Base-by-base conservation (phyloP, 75 land plant species). In the Pinus taeda region DNA sequence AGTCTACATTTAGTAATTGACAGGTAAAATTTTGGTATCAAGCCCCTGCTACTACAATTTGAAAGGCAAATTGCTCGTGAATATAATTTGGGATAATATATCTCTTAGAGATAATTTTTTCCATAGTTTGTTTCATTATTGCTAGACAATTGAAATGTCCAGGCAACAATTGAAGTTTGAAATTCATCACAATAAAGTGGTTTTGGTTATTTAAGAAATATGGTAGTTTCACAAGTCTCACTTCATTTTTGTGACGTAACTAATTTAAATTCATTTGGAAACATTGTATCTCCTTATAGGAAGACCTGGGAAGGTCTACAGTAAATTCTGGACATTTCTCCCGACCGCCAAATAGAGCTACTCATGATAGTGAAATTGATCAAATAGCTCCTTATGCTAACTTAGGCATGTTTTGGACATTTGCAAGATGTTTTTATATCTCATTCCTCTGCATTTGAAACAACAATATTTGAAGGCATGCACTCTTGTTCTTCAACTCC, bases 261-360 rank as follows among this genome's bases (percentile, higher is more conserved):
- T 65, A 65, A 39, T 8, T 33, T 33, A 14, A 33, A 39, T 39
- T 33, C 30, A 65, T 65, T 20, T 39, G 15, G 17, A 15, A 14
- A 6, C 49, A 20, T 33, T 65, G 37, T 36, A 33, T 39, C 20
- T 39, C 6, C 59, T 79, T 55, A 59, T 36, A 79, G 76, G 81
- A 79, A 45, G 70, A 74, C 13, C 70, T 74, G 18, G 76, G 76
- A 62, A 49, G 75, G 26, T 15, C 57, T 57, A 26, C 67, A 29
- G 17, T 59, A 15, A 15, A 56, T 26, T 60, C 58, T 60, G 67
- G 76, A 17, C 67, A 74, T 74, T 75, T 63, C 15, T 79, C 81
- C 42, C 57, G 76, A 29, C 81, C 76, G 12, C 42, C 76, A 33
- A 79, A 69, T 59, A 49, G 70, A 57, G 57, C 63, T 74, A 75